These are phyloP conservation scores for Geranium rotundifolium DNA, from an alignment of 345 rosid species.

Conservation along the genomic window DNA sequence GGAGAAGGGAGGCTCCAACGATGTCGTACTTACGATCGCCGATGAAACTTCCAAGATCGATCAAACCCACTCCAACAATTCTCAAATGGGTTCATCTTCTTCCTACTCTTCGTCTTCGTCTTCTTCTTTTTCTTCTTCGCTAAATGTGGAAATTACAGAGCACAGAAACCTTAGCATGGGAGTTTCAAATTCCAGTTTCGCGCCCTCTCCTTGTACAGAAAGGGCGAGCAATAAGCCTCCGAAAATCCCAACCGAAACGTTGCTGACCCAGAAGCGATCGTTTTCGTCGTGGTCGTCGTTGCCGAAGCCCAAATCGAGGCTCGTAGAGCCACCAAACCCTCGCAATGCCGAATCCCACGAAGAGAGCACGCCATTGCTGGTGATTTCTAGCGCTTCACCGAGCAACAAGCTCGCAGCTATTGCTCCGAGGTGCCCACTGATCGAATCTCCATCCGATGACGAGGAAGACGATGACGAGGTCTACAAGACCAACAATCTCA, in stretches of 20 bases:
- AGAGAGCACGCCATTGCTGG: background rate
- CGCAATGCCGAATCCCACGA: background rate
- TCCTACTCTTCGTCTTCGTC: no score
- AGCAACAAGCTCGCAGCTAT: background rate
- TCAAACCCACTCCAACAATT: background rate
- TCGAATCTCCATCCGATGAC: background rate
- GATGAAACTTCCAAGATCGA: background rate
- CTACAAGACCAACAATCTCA: conserved; percentile 12
- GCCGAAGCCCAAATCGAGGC: background rate
- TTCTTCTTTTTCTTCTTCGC: background rate
- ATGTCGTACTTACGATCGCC: background rate
- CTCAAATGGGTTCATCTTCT: background rate
- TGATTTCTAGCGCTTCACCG: background rate
- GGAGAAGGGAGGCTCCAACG: background rate
- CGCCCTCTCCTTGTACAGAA: background rate
- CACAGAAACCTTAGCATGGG: background rate
- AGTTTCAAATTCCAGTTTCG: background rate
- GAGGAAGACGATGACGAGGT: conserved; percentile 28
- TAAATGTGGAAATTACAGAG: background rate
- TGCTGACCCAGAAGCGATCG: background rate
- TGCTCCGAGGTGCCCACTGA: background rate
- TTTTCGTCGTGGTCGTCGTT: background rate
- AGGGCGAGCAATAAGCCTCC: background rate
- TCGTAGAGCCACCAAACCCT: background rate
- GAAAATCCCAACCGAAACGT: background rate